phyloP scores from a whole-genome alignment of 352 stramenopile species.

The Pythium dissimile region DNA sequence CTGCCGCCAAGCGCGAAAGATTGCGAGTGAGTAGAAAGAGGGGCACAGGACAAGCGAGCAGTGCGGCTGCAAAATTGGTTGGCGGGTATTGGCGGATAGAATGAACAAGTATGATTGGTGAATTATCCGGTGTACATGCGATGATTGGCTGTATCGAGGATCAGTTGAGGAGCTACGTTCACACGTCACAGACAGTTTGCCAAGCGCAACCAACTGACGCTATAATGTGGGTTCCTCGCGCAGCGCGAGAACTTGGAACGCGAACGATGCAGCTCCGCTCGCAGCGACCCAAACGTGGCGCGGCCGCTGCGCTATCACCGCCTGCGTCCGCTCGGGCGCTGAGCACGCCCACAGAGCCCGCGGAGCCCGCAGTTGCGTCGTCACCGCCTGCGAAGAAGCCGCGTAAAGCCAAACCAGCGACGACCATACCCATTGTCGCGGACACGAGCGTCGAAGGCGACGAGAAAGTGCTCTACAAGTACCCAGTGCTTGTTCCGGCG shows the following conservation, averaged over 20 bases:
- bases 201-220: no score
- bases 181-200: slow-evolving; percentile 26
- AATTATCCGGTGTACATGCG: background rate
- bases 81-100: slow-evolving; percentile 9
- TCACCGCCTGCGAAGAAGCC: slow-evolving; percentile 28
- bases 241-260: background rate
- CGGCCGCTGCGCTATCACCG: background rate
- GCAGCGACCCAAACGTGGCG: slow-evolving; percentile 3
- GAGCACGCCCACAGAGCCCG: background rate
- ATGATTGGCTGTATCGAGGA: slow-evolving; percentile 5
- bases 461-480: slow-evolving; percentile 43
- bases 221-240: background rate
- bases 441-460: background rate
- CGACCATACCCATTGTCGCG: slow-evolving; percentile 1
- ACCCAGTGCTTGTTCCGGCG: slow-evolving; percentile 49
- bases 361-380: slow-evolving; percentile 5
- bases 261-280: slow-evolving; percentile 41
- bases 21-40: no score
- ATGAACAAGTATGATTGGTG: background rate
- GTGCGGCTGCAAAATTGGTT: no score
- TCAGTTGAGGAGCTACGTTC: no score
- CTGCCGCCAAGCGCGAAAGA: no score
- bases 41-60: no score
- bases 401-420: background rate
- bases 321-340: background rate